Conservation (phyloP, 179 eudicot species). For the Actinidia chinensis region DNA sequence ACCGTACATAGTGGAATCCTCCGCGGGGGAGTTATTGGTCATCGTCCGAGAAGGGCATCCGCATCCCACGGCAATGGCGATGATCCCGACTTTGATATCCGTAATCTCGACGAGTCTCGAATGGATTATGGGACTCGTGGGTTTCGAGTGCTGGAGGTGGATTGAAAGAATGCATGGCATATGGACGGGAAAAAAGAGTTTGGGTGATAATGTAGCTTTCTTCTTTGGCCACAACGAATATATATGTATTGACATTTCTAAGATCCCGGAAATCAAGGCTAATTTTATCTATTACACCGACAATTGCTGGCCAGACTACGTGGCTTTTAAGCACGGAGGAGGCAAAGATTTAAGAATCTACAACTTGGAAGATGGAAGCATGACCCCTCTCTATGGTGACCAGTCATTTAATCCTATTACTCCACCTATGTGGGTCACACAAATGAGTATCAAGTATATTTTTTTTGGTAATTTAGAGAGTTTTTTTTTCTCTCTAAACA, state of each 20-base stretch:
- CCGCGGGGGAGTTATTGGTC: neutral
- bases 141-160: slow-evolving; percentile 14
- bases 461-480: too few species aligned
- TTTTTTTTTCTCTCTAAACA: too few species aligned
- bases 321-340: neutral
- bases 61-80: neutral
- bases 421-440: slow-evolving; percentile 8
- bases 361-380: neutral
- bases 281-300: slow-evolving; percentile 12
- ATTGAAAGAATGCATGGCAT: neutral
- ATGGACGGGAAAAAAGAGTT: neutral
- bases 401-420: neutral
- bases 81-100: neutral
- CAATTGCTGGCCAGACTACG: too few species aligned
- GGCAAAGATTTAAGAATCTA: slow-evolving; percentile 4
- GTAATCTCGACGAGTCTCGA: neutral
- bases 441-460: too few species aligned
- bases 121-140: neutral
- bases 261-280: neutral
- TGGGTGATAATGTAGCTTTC: slow-evolving; percentile 17
- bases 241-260: slow-evolving; percentile 12
- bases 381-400: neutral
- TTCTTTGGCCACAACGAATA: slow-evolving; percentile 21
- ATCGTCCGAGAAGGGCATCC: neutral
- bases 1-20: neutral